Conservation (phyloP, 2,329 filamentous ascomycete genomes). For the Colletotrichum sublineola region DNA sequence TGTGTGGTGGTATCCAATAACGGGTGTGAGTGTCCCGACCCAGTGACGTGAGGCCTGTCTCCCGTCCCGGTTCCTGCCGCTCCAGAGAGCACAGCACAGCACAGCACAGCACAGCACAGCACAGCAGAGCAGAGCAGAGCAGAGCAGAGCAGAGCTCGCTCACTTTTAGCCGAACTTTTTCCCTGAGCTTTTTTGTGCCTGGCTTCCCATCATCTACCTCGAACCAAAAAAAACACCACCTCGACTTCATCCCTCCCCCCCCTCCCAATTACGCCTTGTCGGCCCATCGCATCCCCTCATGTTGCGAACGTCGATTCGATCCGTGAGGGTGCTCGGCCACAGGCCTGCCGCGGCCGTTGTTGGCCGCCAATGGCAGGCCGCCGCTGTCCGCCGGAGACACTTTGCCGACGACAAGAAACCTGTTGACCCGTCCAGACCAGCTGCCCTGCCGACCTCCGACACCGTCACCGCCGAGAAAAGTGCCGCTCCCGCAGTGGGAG, state of each 20-base stretch:
- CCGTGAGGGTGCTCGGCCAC: conserved; percentile 70
- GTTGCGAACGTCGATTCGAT: conserved; percentile 78
- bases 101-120: too few species aligned
- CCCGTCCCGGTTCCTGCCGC: conserved; percentile 44
- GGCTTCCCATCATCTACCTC: conserved; percentile 47
- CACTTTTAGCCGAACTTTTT: conserved; percentile 59
- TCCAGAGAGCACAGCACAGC: background rate
- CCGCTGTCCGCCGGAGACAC: conserved; percentile 57
- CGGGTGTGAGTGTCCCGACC: too few species aligned
- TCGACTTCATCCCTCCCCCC: conserved; percentile 45
- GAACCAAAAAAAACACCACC: conserved; percentile 31
- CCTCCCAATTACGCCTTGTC: conserved; percentile 50
- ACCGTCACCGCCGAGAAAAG: conserved; percentile 63
- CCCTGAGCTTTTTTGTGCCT: conserved; percentile 58
- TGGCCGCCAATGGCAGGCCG: conserved; percentile 69
- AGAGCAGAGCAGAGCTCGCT: background rate
- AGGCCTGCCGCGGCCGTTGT: conserved; percentile 66
- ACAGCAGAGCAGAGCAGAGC: too few species aligned
- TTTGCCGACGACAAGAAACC: conserved; percentile 69
- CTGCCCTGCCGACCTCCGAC: conserved; percentile 67
- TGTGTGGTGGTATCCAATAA: too few species aligned
- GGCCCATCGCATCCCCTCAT: conserved; percentile 68
- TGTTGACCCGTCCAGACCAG: conserved; percentile 60
- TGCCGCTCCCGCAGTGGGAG: conserved; percentile 55
- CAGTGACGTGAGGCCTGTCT: conserved; percentile 36